These are phyloP conservation scores for Eragrostis tef DNA, from an alignment of 202 grass and related monocot species.

Conservation along the genomic window DNA sequence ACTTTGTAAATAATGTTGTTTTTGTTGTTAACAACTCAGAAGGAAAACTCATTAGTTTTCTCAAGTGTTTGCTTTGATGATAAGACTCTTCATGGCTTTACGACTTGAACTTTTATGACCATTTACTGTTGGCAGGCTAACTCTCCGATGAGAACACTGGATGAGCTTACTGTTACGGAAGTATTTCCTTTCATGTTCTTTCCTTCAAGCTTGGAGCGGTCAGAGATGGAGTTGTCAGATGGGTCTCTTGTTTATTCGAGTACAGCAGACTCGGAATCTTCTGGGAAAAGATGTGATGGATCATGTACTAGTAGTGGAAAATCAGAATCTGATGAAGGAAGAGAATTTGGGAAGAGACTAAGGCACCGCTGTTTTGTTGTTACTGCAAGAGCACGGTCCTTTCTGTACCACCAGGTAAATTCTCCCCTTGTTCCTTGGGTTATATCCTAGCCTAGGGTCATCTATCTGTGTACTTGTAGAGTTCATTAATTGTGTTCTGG, in stretches of 20 bases:
- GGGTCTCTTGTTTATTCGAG: constrained; percentile 60
- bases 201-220: constrained; percentile 73
- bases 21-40: background rate
- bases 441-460: constrained; percentile 29
- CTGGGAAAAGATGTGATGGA: constrained; percentile 49
- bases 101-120: background rate
- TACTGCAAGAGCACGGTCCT: constrained; percentile 83
- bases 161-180: constrained; percentile 92
- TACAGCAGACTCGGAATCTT: constrained; percentile 50
- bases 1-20: background rate
- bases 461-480: constrained; percentile 30
- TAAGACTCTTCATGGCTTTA: constrained; percentile 24
- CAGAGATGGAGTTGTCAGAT: constrained; percentile 65
- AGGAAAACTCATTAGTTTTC: constrained; percentile 14
- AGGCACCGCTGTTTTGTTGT: constrained; percentile 84
- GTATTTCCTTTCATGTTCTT: constrained; percentile 79
- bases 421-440: constrained; percentile 16
- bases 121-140: constrained; percentile 68
- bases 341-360: constrained; percentile 70
- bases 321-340: constrained; percentile 37
- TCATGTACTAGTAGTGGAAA: constrained; percentile 49
- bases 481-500: background rate
- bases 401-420: constrained; percentile 97
- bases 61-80: constrained; percentile 26
- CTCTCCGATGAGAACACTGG: constrained; percentile 84